Evolutionary conservation across 257 asterid species (phyloP), one percentile per base, ranked within the genome.

Genomic region (Nicotiana paniculata): DNA sequence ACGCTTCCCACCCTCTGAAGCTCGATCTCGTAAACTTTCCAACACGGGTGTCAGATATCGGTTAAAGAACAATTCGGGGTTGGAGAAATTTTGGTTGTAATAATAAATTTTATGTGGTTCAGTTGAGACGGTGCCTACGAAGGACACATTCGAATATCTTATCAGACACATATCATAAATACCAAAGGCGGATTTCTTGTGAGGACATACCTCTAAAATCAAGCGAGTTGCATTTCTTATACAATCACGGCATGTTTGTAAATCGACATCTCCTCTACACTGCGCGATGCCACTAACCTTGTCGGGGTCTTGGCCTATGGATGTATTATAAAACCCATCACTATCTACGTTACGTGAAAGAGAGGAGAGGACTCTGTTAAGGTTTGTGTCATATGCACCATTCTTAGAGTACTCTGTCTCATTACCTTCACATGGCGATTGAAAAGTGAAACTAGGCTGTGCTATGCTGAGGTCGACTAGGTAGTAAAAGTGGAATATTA

Each of bases 241-340:
- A 72, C 90, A 89, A 8, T 1, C 17, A 4, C 80, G 86, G 66
- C 93, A 90, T 4, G n/a, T 4, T 10, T 69, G 37, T 5, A 33
- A 53, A 48, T 74, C 63, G 7, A 77, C 43, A 9, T 89, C 92
- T 2, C 86, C 89, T 32, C 90, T 55, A 51, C 92, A 90, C n/a
- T 85, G 80, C n/a, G 79, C 85, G 16, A 84, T 9, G 8, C 84
- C 85, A 43, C 80, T 43, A 63, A 55, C 83, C 13, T 9, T 32
- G 16, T 79, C 79, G 2, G 83, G 74, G n/a, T 57, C 61, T 12
- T 43, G 64, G 10, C 89, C 90, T 0, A 10, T 13, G 6, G 89
- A 75, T 82, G 69, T 68, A 59, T 65, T 81, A 77, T 79, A 48
- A 84, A 88, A 90, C 1, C 87, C 90, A 57, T 51, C n/a, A 12